Percentiles rank a stretch among this genome's conserved stretches.
phyloP scores from a whole-genome alignment of 495 filamentous ascomycete species.

The Annulohypoxylon nitens region DNA sequence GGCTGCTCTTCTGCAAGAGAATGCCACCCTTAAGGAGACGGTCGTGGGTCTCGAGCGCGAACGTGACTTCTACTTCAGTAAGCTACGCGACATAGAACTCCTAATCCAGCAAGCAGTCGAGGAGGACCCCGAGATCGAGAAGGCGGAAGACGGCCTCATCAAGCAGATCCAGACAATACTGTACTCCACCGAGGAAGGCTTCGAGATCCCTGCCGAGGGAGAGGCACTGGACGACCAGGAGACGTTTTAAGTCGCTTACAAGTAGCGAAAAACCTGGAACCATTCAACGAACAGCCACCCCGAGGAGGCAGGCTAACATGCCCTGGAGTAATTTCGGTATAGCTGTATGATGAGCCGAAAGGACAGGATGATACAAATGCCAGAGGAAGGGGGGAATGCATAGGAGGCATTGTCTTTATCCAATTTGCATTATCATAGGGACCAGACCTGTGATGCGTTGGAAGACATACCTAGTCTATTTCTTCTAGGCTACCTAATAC shows the following conservation, averaged over 20 bases:
- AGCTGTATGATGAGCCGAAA: slow-evolving; percentile 42
- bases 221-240: slow-evolving; percentile 77
- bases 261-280: slow-evolving; percentile 10
- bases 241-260: slow-evolving; percentile 70
- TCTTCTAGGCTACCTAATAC: slow-evolving; percentile 26
- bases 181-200: slow-evolving; percentile 95
- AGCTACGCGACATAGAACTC: slow-evolving; percentile 95
- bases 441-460: slow-evolving; percentile 8
- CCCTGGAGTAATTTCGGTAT: slow-evolving; percentile 36
- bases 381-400: slow-evolving; percentile 20
- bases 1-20: slow-evolving; percentile 82
- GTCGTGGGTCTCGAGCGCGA: slow-evolving; percentile 91
- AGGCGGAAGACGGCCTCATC: slow-evolving; percentile 89
- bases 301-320: slow-evolving; percentile 15
- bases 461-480: slow-evolving; percentile 28
- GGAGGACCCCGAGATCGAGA: slow-evolving; percentile 88
- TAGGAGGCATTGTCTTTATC: slow-evolving; percentile 27
- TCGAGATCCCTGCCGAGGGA: slow-evolving; percentile 81
- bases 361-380: slow-evolving; percentile 27
- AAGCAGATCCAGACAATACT: slow-evolving; percentile 96
- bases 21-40: slow-evolving; percentile 83
- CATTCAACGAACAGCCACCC: slow-evolving; percentile 36
- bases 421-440: slow-evolving; percentile 29
- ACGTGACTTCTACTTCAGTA: slow-evolving; percentile 98
- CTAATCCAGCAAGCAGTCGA: slow-evolving; percentile 92